These are phyloP conservation scores for Starmerella sp. DNA, from an alignment of 805 yeast genomes.

Conservation along the genomic window DNA sequence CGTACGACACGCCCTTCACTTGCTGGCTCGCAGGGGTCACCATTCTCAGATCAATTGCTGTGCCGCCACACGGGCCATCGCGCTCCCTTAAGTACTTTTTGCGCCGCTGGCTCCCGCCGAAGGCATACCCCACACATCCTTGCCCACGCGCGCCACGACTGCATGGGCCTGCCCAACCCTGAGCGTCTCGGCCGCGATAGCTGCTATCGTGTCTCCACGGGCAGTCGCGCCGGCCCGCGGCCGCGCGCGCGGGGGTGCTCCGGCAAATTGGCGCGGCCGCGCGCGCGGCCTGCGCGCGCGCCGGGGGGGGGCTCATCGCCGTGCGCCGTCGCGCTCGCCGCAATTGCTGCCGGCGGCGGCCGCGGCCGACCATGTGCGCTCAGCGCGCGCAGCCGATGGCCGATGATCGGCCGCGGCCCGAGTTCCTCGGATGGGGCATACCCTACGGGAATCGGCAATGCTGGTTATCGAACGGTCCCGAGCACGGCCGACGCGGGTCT, in stretches of 20 bases:
- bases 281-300: no score
- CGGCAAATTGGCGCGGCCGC: no score
- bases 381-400: not conserved
- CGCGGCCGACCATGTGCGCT: not conserved
- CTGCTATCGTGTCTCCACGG: conserved; percentile 4
- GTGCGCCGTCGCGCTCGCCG: not conserved
- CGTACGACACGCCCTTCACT: conserved; percentile 43
- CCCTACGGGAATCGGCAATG: conserved; percentile 1
- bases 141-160: not conserved
- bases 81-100: conserved; percentile 5
- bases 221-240: not conserved
- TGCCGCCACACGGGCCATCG: not conserved
- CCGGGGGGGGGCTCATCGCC: no score
- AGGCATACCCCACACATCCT: conserved; percentile 8
- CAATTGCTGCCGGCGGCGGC: not conserved
- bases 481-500: not conserved
- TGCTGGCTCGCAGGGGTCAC: conserved; percentile 22
- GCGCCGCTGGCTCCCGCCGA: not conserved
- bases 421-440: conserved; percentile 3
- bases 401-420: conserved; percentile 4
- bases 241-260: not conserved
- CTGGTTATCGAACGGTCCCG: conserved; percentile 1
- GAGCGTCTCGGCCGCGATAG: not conserved
- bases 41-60: conserved; percentile 12
- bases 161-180: conserved; percentile 1